Evolutionary conservation across 257 asterid species (phyloP), one percentile per base, ranked within the genome.

Genomic region (Thymus mandschuricus): DNA sequence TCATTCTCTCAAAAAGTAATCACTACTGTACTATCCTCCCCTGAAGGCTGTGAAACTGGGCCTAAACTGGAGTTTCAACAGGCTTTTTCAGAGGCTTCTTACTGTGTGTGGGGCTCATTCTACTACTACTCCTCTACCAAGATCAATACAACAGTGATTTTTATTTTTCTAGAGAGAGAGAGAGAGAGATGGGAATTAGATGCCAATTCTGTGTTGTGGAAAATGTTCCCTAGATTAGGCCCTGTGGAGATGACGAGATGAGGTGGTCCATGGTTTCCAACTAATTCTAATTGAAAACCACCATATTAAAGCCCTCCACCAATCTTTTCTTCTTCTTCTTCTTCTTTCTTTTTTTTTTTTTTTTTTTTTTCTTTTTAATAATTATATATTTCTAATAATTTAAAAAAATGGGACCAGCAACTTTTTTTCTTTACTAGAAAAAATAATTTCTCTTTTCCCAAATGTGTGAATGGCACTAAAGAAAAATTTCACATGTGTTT

Each of bases 221-320:
- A 83, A 81, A 72, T 76, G 87, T 84, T 85, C 85, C 92, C 79
- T 3, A 80, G 80, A 85, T 79, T 81, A 82, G 93, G 72, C 75
- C 79, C 88, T 85, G 86, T 78, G 79, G 83, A 84, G 85, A 81
- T 64, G 79, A 70, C 75, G 80, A 73, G 84, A 85, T 85, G 89
- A 85, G 86, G 98, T 92, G 96, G 98, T 89, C 98, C 98, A 76
- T 8, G 2, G 46, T 81, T 81, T 86, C 92, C 88, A 89, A 86
- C 92, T 86, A 85, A 86, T 89, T 82, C 87, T 72, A 89, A 85
- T 87, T 86, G 83, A 87, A 21, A 83, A 76, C 87, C 70, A 74
- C 70, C 79, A 49, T 64, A 71, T 84, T 79, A 81, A 85, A 83
- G 88, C 87, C 81, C 64, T 64, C 91, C 85, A 84, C 78, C 92